These are phyloP conservation scores for Pisolithus sp. DNA, from an alignment of 768 basidiomycete genomes.

Conservation along the genomic window DNA sequence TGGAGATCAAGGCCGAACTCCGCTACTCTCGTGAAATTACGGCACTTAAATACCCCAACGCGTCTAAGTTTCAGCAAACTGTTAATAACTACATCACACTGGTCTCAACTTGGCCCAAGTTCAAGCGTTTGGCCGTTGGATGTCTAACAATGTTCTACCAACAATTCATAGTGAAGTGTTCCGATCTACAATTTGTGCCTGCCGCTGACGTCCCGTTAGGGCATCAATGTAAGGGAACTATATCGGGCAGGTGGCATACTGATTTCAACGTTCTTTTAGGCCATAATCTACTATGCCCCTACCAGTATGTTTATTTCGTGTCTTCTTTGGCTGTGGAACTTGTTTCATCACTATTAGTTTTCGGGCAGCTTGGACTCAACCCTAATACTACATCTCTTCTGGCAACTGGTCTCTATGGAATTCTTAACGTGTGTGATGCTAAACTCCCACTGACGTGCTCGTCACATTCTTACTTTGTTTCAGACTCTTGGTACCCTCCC, in stretches of 20 bases:
- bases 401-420: conserved; percentile 36
- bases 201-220: conserved; percentile 11
- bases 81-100: conserved; percentile 20
- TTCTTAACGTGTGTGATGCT: conserved; percentile 22
- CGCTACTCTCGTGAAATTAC: conserved; percentile 19
- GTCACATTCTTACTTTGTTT: background rate
- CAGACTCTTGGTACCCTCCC: conserved; percentile 32
- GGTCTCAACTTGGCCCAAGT: conserved; percentile 25
- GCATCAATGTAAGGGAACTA: conserved; percentile 17
- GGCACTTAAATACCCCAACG: conserved; percentile 15
- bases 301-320: background rate
- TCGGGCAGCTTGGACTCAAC: conserved; percentile 35
- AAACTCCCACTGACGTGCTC: background rate
- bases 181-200: background rate
- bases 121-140: conserved; percentile 25
- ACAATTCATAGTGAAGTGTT: conserved; percentile 24
- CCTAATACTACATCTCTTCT: conserved; percentile 35
- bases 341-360: conserved; percentile 26
- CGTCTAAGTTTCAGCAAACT: conserved; percentile 12
- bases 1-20: conserved; percentile 35
- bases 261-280: conserved; percentile 13
- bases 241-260: background rate
- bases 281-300: conserved; percentile 24
- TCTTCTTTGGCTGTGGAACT: background rate
- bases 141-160: conserved; percentile 29